A percentile compares a stretch with the other conserved stretches of the same genome.
phyloP scores from a whole-genome alignment of 371 early-diverging fungal genomes.

The Rhizopus arrhizus region DNA sequence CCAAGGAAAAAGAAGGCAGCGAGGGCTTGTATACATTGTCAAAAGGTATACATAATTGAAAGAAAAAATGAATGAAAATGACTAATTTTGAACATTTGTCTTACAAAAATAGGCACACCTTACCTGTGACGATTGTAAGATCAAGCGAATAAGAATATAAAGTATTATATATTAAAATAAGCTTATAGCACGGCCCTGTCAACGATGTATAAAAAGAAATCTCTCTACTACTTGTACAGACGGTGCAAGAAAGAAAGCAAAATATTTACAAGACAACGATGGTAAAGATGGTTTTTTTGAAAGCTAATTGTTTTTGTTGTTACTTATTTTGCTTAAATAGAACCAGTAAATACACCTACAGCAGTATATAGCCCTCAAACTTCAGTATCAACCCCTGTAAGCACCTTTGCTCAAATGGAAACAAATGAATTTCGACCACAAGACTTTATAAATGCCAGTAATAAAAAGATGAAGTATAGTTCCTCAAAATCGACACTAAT shows the following conservation, averaged over 20 bases:
- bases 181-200: conserved; percentile 71
- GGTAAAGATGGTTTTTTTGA: conserved; percentile 9
- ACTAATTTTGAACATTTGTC: neutral
- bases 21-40: conserved; percentile 55
- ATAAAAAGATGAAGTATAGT: neutral
- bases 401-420: conserved; percentile 10
- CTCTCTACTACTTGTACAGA: conserved; percentile 72
- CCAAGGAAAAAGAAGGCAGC: conserved; percentile 38
- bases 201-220: conserved; percentile 76
- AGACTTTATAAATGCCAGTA: conserved; percentile 24
- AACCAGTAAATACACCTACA: conserved; percentile 11
- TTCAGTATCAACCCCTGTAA: conserved; percentile 15
- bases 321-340: neutral
- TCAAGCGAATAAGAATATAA: conserved; percentile 5
- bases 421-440: conserved; percentile 15
- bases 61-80: neutral
- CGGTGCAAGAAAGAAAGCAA: conserved; percentile 81
- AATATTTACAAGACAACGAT: conserved; percentile 70
- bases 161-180: neutral
- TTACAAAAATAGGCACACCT: conserved; percentile 46
- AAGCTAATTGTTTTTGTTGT: neutral
- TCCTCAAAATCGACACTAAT: no score
- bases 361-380: conserved; percentile 25
- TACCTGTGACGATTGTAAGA: conserved; percentile 65
- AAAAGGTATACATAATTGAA: conserved; percentile 35